A percentile compares a stretch with the other conserved stretches of the same genome.
phyloP scores from a whole-genome alignment of 1,139 yeast species.

The Pneumocystis sp. region DNA sequence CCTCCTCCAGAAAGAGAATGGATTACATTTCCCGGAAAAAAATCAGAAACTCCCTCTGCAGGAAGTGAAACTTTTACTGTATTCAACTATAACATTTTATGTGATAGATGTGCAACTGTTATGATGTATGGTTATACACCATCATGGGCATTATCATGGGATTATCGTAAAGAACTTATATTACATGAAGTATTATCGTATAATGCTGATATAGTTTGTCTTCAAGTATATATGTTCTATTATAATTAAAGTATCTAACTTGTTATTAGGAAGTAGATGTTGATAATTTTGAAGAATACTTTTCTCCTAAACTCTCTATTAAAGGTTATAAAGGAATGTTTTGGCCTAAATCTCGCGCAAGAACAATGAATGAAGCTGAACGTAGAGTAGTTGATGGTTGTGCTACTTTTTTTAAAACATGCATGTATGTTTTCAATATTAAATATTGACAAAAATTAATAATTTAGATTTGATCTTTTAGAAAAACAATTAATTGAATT shows the following conservation, averaged over 20 bases:
- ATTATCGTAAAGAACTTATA: slow-evolving; percentile 65
- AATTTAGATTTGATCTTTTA: slow-evolving; percentile 38
- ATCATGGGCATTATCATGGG: slow-evolving; percentile 93
- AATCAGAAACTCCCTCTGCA: slow-evolving; percentile 16
- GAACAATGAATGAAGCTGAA: slow-evolving; percentile 72
- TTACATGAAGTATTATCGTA: slow-evolving; percentile 53
- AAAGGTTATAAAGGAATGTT: slow-evolving; percentile 71
- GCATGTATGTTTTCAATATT: slow-evolving; percentile 24
- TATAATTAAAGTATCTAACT: neutral
- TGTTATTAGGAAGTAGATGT: slow-evolving; percentile 59
- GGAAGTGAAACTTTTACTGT: slow-evolving; percentile 43
- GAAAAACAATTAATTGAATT: slow-evolving; percentile 71
- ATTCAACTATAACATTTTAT: slow-evolving; percentile 76
- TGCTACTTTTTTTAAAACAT: slow-evolving; percentile 68
- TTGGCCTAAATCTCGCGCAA: slow-evolving; percentile 80
- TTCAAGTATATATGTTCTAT: slow-evolving; percentile 33
- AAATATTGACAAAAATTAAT: neutral
- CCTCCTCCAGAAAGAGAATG: slow-evolving; percentile 39
- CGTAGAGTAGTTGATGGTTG: slow-evolving; percentile 94
- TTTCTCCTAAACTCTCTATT: slow-evolving; percentile 60
- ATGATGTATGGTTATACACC: slow-evolving; percentile 90
- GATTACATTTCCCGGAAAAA: slow-evolving; percentile 23
- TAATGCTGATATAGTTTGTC: slow-evolving; percentile 65
- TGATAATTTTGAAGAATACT: slow-evolving; percentile 66
- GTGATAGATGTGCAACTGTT: slow-evolving; percentile 91